Evolutionary conservation across 257 asterid genomes (phyloP).

Genomic region (Nicotiana attenuata): DNA sequence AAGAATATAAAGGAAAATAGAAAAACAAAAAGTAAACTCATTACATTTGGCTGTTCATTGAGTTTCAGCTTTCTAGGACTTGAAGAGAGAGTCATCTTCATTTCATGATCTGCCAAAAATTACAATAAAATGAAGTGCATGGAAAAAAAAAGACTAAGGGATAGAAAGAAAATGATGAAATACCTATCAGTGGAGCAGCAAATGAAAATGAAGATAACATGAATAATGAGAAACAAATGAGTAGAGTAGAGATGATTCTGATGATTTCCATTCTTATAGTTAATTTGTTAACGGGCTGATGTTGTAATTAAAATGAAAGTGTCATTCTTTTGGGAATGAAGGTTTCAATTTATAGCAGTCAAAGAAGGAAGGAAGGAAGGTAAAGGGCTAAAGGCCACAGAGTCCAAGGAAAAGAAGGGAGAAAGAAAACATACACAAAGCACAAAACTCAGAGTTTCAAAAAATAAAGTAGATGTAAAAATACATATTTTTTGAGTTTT

Average conservation of each 20-base stretch:
- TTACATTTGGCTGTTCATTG: conserved; percentile 31
- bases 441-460: conserved; percentile 71
- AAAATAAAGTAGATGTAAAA: conserved; percentile 23
- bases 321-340: neutral
- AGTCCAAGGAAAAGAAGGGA: conserved; percentile 14
- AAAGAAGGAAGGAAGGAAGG: conserved; percentile 1
- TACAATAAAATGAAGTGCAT: neutral
- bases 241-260: conserved; percentile 21
- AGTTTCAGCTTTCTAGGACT: conserved; percentile 50
- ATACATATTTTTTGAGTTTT: conserved; percentile 21
- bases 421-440: conserved; percentile 47
- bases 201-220: conserved; percentile 32
- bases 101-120: conserved; percentile 26
- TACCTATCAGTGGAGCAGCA: neutral
- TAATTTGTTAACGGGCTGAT: conserved; percentile 29
- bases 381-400: neutral
- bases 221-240: conserved; percentile 24
- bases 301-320: neutral
- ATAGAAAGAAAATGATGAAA: neutral
- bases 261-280: neutral
- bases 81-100: conserved; percentile 23
- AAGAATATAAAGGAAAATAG: neutral
- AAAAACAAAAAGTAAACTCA: neutral
- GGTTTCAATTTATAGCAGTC: conserved; percentile 36
- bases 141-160: neutral